Evolutionary conservation across 2,329 filamentous ascomycete genomes (phyloP).

Genomic region (Ilyonectria destructans): DNA sequence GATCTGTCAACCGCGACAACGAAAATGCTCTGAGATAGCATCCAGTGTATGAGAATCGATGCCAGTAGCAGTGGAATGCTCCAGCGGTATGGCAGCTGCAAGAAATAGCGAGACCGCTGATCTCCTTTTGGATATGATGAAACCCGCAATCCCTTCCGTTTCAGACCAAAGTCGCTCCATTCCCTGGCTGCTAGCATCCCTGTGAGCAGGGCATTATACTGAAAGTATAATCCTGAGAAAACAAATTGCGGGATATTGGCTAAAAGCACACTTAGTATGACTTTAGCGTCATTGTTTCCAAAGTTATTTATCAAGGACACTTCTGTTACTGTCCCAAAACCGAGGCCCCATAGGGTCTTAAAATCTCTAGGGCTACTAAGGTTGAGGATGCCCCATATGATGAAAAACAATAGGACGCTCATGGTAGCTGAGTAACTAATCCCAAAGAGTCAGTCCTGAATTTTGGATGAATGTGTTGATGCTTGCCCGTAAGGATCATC

Average conservation of each 20-base stretch:
- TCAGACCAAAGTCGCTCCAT: constrained; percentile 29
- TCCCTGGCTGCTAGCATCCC: constrained; percentile 30
- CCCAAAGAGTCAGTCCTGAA: neutral
- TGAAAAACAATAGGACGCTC: constrained; percentile 4
- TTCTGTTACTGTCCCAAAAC: constrained; percentile 23
- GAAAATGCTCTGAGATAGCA: constrained; percentile 32
- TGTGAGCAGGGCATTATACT: constrained; percentile 29
- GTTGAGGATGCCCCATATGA: constrained; percentile 4
- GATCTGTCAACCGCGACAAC: constrained; percentile 18
- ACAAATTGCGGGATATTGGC: constrained; percentile 29
- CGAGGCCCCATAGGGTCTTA: constrained; percentile 22
- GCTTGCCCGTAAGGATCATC: neutral
- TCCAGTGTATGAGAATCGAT: constrained; percentile 27
- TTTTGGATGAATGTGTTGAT: neutral
- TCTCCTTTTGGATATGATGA: constrained; percentile 15
- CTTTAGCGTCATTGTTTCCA: neutral
- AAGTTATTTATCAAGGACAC: constrained; percentile 2
- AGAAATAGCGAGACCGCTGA: constrained; percentile 33
- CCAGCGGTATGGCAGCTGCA: constrained; percentile 33
- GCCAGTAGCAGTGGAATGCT: constrained; percentile 11
- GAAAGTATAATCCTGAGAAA: constrained; percentile 32
- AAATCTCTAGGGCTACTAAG: constrained; percentile 1
- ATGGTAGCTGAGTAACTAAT: constrained; percentile 13
- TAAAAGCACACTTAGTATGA: neutral
- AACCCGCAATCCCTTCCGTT: constrained; percentile 21